A percentile compares a stretch with the other conserved stretches of the same genome.
Conservation (phyloP, 495 filamentous ascomycete genomes). For the Neurospora cerealis region DNA sequence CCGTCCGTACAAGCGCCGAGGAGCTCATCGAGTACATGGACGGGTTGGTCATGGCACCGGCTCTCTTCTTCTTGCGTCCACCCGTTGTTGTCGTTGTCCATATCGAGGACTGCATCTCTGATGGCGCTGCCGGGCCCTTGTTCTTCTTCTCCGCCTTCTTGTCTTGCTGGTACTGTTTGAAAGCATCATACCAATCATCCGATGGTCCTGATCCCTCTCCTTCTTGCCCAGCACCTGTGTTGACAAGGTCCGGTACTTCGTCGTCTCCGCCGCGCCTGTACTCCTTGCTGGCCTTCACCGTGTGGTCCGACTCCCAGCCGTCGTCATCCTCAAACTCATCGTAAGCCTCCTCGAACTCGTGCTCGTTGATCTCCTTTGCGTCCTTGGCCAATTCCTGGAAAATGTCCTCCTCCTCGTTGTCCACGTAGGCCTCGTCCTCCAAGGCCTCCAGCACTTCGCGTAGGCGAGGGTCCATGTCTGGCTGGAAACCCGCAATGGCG, state of each 20-base stretch:
- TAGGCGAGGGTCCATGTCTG: constrained; percentile 93
- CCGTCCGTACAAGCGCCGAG: constrained; percentile 77
- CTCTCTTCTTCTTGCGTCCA: constrained; percentile 75
- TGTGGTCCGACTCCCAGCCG: constrained; percentile 93
- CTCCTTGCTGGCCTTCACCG: constrained; percentile 58
- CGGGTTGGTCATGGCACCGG: constrained; percentile 79
- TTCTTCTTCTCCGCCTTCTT: constrained; percentile 38
- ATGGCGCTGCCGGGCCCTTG: constrained; percentile 36
- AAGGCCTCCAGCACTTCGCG: constrained; percentile 89
- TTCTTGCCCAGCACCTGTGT: constrained; percentile 28
- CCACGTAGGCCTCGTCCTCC: constrained; percentile 93
- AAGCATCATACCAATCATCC: constrained; percentile 79
- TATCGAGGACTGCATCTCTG: constrained; percentile 60
- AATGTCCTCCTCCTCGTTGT: constrained; percentile 70
- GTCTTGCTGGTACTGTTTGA: constrained; percentile 79
- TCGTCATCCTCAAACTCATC: constrained; percentile 49
- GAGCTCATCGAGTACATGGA: constrained; percentile 96
- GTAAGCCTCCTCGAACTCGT: constrained; percentile 46
- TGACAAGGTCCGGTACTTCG: constrained; percentile 40
- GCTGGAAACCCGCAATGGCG: constrained; percentile 83
- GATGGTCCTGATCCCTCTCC: constrained; percentile 28
- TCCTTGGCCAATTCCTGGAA: constrained; percentile 71
- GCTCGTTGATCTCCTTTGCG: constrained; percentile 46
- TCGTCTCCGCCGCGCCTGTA: constrained; percentile 27
- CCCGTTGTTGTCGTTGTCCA: constrained; percentile 70